Evolutionary conservation across 2,329 filamentous ascomycete genomes (phyloP).

Genomic region (Zymoseptoria ardabiliae): DNA sequence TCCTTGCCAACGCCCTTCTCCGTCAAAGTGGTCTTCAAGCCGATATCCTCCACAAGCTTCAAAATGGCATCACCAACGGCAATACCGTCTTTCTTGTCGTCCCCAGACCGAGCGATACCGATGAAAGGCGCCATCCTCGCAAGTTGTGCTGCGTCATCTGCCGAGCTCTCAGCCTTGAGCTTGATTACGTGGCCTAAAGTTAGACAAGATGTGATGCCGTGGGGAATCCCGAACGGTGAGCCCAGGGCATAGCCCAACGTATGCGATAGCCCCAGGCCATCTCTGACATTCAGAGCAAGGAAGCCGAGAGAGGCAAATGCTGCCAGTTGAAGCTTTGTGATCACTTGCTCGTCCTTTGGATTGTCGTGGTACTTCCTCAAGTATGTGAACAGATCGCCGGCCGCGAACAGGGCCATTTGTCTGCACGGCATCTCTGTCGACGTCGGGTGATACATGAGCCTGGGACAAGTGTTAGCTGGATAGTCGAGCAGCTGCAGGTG

Average conservation of each 20-base stretch:
- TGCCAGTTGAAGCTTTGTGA: slow-evolving; percentile 47
- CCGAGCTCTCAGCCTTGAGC: slow-evolving; percentile 41
- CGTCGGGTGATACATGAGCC: slow-evolving; percentile 43
- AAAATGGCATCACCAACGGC: slow-evolving; percentile 40
- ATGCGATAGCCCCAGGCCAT: slow-evolving; percentile 42
- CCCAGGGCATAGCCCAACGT: slow-evolving; percentile 45
- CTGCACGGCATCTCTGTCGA: slow-evolving; percentile 45
- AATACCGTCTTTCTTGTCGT: slow-evolving; percentile 37
- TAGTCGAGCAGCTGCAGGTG: slow-evolving; percentile 18
- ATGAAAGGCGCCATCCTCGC: slow-evolving; percentile 40
- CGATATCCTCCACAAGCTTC: slow-evolving; percentile 38
- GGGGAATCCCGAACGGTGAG: slow-evolving; percentile 49
- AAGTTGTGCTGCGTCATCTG: slow-evolving; percentile 40
- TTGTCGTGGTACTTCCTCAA: slow-evolving; percentile 42
- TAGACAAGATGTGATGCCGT: slow-evolving; percentile 49
- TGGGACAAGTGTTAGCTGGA: not conserved
- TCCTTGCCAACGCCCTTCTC: slow-evolving; percentile 39
- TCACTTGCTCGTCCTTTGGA: slow-evolving; percentile 40
- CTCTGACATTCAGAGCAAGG: slow-evolving; percentile 44
- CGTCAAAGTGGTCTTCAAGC: slow-evolving; percentile 39
- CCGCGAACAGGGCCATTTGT: slow-evolving; percentile 40
- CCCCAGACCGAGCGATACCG: slow-evolving; percentile 32
- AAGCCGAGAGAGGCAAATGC: slow-evolving; percentile 46
- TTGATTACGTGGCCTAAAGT: slow-evolving; percentile 49
- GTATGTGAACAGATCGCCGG: slow-evolving; percentile 41